A percentile compares a stretch with the other conserved stretches of the same genome.
phyloP scores from a whole-genome alignment of 768 basidiomycete genomes.

The Pisolithus microcarpus region DNA sequence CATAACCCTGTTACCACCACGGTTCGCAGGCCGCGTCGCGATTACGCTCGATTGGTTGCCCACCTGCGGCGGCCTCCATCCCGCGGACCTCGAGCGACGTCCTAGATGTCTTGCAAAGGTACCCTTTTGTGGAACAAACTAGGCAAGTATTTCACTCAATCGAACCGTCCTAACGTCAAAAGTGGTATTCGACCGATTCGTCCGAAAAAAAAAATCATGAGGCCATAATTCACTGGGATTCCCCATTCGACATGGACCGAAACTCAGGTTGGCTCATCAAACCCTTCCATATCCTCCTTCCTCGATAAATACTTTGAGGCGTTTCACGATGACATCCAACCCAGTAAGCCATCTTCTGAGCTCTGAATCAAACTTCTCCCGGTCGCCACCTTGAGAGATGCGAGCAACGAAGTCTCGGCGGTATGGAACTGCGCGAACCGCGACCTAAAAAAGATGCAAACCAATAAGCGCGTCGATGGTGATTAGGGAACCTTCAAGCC shows the following conservation, averaged over 20 bases:
- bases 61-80: not conserved
- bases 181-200: not conserved
- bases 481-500: not conserved
- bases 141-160: not conserved
- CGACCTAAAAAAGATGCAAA: slow-evolving; percentile 33
- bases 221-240: slow-evolving; percentile 4
- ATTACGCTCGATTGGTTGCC: not conserved
- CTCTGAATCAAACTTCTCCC: slow-evolving; percentile 51
- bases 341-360: slow-evolving; percentile 56
- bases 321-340: slow-evolving; percentile 48
- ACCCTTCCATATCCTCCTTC: slow-evolving; percentile 54
- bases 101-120: not conserved
- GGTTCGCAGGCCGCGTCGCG: not conserved
- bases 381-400: slow-evolving; percentile 56
- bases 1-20: not conserved
- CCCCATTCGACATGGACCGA: slow-evolving; percentile 10
- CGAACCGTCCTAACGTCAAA: not conserved
- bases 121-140: not conserved
- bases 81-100: not conserved
- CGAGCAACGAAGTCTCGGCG: slow-evolving; percentile 57
- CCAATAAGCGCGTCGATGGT: not conserved
- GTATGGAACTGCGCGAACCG: slow-evolving; percentile 55
- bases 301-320: slow-evolving; percentile 48
- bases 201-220: not conserved
- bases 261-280: slow-evolving; percentile 16